A percentile compares a stretch with the other conserved stretches of the same genome.
Evolutionary conservation across 345 rosid species (phyloP).

Genomic region (Populus pruinosa): DNA sequence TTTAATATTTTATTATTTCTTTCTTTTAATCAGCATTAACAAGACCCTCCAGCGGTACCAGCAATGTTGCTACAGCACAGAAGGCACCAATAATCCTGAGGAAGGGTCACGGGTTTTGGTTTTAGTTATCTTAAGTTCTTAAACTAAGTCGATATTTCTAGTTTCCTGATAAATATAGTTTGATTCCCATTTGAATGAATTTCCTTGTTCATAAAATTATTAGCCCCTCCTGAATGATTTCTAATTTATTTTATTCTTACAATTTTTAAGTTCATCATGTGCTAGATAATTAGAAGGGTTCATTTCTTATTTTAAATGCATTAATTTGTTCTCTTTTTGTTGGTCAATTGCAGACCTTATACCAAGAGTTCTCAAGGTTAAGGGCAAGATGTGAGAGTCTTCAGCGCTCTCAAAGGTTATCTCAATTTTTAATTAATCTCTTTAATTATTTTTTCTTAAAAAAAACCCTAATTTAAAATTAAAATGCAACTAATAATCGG

Average conservation of each 20-base stretch:
- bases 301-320: not conserved
- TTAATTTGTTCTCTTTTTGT: not conserved
- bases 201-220: not conserved
- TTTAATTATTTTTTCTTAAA: too few relatives aligned
- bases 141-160: not conserved
- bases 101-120: conserved; percentile 22
- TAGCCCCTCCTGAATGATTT: not conserved
- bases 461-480: too few relatives aligned
- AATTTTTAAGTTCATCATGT: not conserved
- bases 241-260: not conserved
- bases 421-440: not conserved
- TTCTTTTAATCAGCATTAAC: conserved; percentile 2
- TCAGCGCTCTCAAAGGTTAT: conserved; percentile 30
- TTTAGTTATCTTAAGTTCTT: too few relatives aligned
- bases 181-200: not conserved
- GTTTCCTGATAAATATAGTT: not conserved
- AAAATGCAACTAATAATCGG: too few relatives aligned
- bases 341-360: conserved; percentile 19
- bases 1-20: not conserved
- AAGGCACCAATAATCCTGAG: conserved; percentile 6
- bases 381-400: conserved; percentile 37
- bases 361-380: conserved; percentile 29
- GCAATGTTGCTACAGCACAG: conserved; percentile 23
- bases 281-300: too few relatives aligned
- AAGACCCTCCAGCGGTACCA: conserved; percentile 28